Conservation (phyloP, 495 filamentous ascomycete genomes). For the Usnea hakonensis region DNA sequence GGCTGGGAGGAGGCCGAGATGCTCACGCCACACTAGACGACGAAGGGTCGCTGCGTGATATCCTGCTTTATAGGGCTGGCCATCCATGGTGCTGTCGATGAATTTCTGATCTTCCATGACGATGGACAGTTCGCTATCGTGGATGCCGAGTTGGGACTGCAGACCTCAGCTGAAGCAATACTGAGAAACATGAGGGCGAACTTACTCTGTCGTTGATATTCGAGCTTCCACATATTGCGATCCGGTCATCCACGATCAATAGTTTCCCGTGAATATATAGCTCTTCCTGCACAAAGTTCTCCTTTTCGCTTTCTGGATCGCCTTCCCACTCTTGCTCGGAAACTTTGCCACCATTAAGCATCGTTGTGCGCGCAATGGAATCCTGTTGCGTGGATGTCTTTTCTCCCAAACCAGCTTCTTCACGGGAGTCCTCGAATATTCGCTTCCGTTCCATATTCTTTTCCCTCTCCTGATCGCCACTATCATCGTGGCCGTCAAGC, state of each 20-base stretch:
- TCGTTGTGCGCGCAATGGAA: slow-evolving; percentile 71
- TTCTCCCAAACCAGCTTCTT: slow-evolving; percentile 37
- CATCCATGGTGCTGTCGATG: slow-evolving; percentile 72
- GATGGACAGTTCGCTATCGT: slow-evolving; percentile 88
- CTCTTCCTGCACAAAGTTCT: slow-evolving; percentile 90
- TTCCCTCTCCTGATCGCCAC: slow-evolving; percentile 34
- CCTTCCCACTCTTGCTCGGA: slow-evolving; percentile 68
- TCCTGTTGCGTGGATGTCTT: slow-evolving; percentile 46
- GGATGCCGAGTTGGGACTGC: slow-evolving; percentile 73
- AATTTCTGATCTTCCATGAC: slow-evolving; percentile 79
- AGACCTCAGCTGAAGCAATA: slow-evolving; percentile 16
- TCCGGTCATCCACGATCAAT: slow-evolving; percentile 74
- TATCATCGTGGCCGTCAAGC: slow-evolving; percentile 35
- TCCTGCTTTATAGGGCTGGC: slow-evolving; percentile 63
- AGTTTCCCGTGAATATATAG: slow-evolving; percentile 89
- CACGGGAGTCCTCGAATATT: slow-evolving; percentile 54
- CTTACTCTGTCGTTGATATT: slow-evolving; percentile 85
- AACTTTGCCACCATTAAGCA: slow-evolving; percentile 60
- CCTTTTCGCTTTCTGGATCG: slow-evolving; percentile 61
- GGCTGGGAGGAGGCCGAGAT: slow-evolving; percentile 72
- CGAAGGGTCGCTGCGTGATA: slow-evolving; percentile 73
- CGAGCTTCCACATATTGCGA: slow-evolving; percentile 75
- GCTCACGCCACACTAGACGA: slow-evolving; percentile 84
- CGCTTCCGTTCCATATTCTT: slow-evolving; percentile 46
- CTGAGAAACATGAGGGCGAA: neutral